Evolutionary conservation across 2,329 filamentous ascomycete species (phyloP).

Genomic region (Trichophyton equinum): DNA sequence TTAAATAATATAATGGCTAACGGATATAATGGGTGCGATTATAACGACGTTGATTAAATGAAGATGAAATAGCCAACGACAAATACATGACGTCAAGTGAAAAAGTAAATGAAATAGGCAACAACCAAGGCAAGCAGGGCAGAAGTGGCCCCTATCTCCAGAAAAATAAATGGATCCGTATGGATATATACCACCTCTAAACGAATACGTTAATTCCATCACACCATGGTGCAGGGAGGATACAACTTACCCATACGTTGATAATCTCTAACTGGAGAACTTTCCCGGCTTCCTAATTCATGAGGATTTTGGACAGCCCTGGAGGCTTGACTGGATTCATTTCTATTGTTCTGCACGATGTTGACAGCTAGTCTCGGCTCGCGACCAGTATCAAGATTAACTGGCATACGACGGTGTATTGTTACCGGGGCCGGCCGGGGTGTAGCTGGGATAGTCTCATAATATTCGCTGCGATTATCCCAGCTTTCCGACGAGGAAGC

Average conservation of each 20-base stretch:
- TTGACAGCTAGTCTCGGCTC: neutral
- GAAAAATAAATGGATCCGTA: neutral
- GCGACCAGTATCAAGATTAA: neutral
- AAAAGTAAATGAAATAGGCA: neutral
- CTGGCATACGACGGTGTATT: neutral
- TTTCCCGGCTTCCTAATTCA: neutral
- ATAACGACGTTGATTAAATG: neutral
- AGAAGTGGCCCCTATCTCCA: neutral
- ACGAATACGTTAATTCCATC: neutral
- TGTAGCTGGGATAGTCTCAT: neutral
- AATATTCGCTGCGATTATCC: neutral
- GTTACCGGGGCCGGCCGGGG: neutral
- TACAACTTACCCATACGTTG: neutral
- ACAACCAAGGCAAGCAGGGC: neutral
- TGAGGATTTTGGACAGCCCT: neutral
- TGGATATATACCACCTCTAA: neutral
- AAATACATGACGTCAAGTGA: neutral
- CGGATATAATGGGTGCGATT: neutral
- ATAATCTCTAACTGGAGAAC: too few species aligned
- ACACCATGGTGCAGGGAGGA: neutral
- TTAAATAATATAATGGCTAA: neutral
- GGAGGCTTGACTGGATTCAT: neutral
- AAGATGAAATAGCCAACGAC: neutral
- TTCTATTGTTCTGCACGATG: neutral
- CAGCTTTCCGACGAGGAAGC: too few species aligned